These are phyloP conservation scores for Penicillium silybi DNA, from an alignment of 495 filamentous ascomycete species.

Conservation along the genomic window DNA sequence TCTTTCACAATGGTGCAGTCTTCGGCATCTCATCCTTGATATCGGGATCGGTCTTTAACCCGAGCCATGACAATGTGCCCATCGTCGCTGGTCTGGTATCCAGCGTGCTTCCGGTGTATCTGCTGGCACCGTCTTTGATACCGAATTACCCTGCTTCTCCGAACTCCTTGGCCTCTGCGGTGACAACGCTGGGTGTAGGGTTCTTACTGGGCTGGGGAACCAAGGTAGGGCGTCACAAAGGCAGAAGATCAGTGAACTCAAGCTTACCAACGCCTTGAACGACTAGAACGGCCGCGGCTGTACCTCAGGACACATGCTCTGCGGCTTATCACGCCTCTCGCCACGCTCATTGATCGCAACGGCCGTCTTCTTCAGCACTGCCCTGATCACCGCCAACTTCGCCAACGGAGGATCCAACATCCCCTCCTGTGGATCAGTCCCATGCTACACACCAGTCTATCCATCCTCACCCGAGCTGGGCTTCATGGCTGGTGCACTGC, in stretches of 20 bases:
- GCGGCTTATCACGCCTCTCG: constrained; percentile 51
- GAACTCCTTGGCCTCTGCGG: constrained; percentile 26
- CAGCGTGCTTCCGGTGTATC: constrained; percentile 37
- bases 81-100: constrained; percentile 47
- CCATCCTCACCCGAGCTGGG: constrained; percentile 34
- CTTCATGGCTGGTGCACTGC: constrained; percentile 30
- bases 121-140: constrained; percentile 42
- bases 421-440: constrained; percentile 31
- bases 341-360: constrained; percentile 51
- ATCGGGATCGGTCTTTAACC: constrained; percentile 34
- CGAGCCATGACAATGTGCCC: constrained; percentile 40
- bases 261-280: constrained; percentile 2
- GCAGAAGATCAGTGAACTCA: background rate
- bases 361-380: constrained; percentile 51
- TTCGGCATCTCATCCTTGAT: constrained; percentile 54
- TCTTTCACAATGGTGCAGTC: constrained; percentile 51
- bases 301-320: constrained; percentile 61
- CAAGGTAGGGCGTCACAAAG: constrained; percentile 35
- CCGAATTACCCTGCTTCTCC: constrained; percentile 37
- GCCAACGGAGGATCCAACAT: constrained; percentile 24
- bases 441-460: constrained; percentile 49
- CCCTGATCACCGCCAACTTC: constrained; percentile 48
- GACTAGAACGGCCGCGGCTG: constrained; percentile 49
- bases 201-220: constrained; percentile 54
- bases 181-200: constrained; percentile 41